phyloP scores from a whole-genome alignment of 495 filamentous ascomycete genomes.

The Trichoderma gamsii region DNA sequence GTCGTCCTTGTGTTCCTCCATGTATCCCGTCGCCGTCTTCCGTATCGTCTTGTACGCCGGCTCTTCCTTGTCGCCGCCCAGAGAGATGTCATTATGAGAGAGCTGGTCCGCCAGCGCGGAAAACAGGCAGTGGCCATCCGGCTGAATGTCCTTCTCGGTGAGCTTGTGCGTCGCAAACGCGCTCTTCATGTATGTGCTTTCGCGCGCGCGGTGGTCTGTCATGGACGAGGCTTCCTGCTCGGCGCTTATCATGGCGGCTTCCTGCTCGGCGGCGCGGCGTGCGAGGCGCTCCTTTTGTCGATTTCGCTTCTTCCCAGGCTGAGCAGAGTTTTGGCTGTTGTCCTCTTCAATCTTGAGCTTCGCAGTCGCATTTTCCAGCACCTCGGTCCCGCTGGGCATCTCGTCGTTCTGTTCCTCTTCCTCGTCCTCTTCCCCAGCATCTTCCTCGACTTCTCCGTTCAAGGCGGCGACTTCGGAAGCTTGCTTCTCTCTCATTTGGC shows the following conservation, averaged over 20 bases:
- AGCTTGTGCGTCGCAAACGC: conserved; percentile 57
- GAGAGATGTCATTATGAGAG: conserved; percentile 34
- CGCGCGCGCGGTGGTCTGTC: conserved; percentile 66
- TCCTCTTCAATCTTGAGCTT: conserved; percentile 22
- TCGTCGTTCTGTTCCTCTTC: conserved; percentile 18
- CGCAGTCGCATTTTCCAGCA: conserved; percentile 15
- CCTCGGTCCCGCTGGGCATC: conserved; percentile 15
- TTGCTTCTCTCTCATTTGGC: conserved; percentile 61
- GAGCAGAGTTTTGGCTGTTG: conserved; percentile 15
- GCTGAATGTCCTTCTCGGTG: conserved; percentile 70
- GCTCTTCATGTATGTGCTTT: conserved; percentile 61
- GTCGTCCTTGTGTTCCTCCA: conserved; percentile 44
- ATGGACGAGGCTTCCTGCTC: conserved; percentile 66
- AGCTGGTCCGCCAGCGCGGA: conserved; percentile 86
- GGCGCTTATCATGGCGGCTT: conserved; percentile 59
- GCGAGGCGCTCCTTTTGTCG: conserved; percentile 87
- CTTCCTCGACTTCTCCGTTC: conserved; percentile 34
- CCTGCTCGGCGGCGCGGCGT: conserved; percentile 76
- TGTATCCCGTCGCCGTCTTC: conserved; percentile 51
- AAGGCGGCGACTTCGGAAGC: conserved; percentile 57
- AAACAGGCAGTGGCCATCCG: conserved; percentile 96
- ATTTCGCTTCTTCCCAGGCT: conserved; percentile 65
- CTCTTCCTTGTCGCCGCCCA: conserved; percentile 27
- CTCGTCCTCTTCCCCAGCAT: conserved; percentile 18
- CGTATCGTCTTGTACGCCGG: conserved; percentile 50